phyloP scores from a whole-genome alignment of 2,329 filamentous ascomycete genomes.

The Chlorencoelia australis region DNA sequence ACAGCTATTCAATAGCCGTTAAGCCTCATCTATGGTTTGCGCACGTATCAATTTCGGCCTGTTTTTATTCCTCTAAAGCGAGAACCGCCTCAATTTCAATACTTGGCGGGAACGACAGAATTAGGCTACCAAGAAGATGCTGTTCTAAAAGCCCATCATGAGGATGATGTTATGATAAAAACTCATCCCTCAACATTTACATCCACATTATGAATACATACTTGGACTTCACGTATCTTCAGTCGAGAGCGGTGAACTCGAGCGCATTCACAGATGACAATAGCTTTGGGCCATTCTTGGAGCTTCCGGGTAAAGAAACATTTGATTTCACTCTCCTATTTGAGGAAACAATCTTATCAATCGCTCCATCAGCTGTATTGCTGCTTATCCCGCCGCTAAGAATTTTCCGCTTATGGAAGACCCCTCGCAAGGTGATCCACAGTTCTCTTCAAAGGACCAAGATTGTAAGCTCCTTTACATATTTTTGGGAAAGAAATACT shows the following conservation, averaged over 20 bases:
- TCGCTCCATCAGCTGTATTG: slow-evolving; percentile 18
- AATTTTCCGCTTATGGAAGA: slow-evolving; percentile 13
- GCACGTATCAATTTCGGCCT: too few relatives aligned
- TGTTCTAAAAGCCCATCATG: too few relatives aligned
- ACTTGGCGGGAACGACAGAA: too few relatives aligned
- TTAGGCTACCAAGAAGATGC: too few relatives aligned
- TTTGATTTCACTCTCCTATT: slow-evolving; percentile 24
- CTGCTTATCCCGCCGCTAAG: slow-evolving; percentile 13
- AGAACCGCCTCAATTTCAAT: too few relatives aligned
- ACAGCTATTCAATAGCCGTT: too few relatives aligned
- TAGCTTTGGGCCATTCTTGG: slow-evolving; percentile 4
- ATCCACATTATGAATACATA: background rate
- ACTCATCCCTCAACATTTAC: too few relatives aligned
- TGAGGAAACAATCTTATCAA: slow-evolving; percentile 22
- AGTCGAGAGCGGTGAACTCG: background rate
- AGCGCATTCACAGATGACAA: background rate
- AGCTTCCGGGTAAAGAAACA: background rate
- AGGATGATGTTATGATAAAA: too few relatives aligned
- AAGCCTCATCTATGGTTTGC: too few relatives aligned
- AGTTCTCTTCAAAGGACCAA: slow-evolving; percentile 14
- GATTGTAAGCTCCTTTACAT: slow-evolving; percentile 7
- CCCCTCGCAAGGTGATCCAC: slow-evolving; percentile 11
- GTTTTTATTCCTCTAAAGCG: too few relatives aligned
- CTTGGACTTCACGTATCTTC: background rate
- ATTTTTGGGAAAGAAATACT: background rate